Conservation (phyloP, 306 rosid genomes). For the Castanopsis chinensis region DNA sequence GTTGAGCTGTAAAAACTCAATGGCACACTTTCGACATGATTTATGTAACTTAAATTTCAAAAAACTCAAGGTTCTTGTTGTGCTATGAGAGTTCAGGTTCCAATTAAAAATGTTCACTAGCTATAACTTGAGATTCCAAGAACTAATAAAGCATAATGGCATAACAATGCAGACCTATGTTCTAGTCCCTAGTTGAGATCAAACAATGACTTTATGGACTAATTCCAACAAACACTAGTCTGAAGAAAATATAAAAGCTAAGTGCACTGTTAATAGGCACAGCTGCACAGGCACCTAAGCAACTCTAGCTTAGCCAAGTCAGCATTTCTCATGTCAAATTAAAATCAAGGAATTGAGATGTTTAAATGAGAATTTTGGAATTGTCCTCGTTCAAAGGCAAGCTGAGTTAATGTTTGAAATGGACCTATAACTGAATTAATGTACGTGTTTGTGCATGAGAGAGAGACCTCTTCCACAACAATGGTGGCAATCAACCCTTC, state of each 20-base stretch:
- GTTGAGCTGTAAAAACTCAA: background rate
- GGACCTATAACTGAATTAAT: background rate
- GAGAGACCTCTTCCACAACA: slow-evolving; percentile 63
- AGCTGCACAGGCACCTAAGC: background rate
- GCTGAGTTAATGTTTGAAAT: background rate
- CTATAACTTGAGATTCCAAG: background rate
- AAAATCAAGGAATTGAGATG: background rate
- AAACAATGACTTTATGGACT: background rate
- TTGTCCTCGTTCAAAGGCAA: background rate
- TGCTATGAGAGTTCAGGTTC: background rate
- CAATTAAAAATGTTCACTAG: background rate
- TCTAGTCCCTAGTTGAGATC: background rate
- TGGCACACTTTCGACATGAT: background rate
- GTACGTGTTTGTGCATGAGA: background rate
- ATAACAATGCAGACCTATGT: background rate
- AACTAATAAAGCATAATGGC: background rate
- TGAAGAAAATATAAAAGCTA: background rate
- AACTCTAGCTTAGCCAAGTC: background rate
- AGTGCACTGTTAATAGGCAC: background rate
- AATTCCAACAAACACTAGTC: background rate
- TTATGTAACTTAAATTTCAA: background rate
- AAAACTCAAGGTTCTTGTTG: background rate
- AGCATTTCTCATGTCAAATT: background rate
- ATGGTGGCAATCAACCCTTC: slow-evolving; percentile 65
- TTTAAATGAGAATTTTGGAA: background rate